phyloP scores from a whole-genome alignment of 176 grass and related monocot species.

The Alopecurus myosuroides region DNA sequence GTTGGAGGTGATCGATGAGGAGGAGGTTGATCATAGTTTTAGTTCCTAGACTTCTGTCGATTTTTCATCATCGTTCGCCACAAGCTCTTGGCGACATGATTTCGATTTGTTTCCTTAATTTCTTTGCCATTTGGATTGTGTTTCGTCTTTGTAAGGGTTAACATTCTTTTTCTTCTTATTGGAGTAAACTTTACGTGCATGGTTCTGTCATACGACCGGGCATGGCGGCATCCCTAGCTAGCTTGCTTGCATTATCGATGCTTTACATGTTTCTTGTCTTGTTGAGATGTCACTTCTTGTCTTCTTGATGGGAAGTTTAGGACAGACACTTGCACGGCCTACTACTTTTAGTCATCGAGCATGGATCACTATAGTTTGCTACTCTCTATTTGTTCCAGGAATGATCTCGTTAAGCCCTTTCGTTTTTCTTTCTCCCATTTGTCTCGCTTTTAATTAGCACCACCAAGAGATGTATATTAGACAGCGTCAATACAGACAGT shows the following conservation, averaged over 20 bases:
- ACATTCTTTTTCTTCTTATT: constrained; percentile 15
- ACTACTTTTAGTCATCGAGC: constrained; percentile 16
- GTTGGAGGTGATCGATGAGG: constrained; percentile 25
- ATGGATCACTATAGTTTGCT: constrained; percentile 3
- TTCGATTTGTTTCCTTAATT: constrained; percentile 13
- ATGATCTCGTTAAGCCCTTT: background rate
- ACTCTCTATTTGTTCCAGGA: background rate
- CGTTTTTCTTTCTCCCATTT: background rate
- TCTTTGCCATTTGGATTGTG: background rate
- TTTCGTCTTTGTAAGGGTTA: constrained; percentile 41
- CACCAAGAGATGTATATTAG: background rate
- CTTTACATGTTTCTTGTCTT: constrained; percentile 30
- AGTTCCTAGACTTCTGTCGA: constrained; percentile 33
- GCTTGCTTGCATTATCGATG: constrained; percentile 17
- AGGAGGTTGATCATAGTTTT: constrained; percentile 24
- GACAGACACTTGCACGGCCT: constrained; percentile 45
- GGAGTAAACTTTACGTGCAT: constrained; percentile 35
- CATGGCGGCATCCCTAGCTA: background rate
- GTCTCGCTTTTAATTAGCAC: background rate
- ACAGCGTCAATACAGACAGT: background rate
- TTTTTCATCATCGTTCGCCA: constrained; percentile 39
- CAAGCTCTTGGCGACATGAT: constrained; percentile 43
- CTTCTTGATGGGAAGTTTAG: constrained; percentile 27
- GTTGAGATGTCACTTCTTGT: constrained; percentile 41
- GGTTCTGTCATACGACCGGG: constrained; percentile 21